These are phyloP conservation scores for Gynostemma pentaphyllum DNA, from an alignment of 306 rosid species.

Conservation along the genomic window DNA sequence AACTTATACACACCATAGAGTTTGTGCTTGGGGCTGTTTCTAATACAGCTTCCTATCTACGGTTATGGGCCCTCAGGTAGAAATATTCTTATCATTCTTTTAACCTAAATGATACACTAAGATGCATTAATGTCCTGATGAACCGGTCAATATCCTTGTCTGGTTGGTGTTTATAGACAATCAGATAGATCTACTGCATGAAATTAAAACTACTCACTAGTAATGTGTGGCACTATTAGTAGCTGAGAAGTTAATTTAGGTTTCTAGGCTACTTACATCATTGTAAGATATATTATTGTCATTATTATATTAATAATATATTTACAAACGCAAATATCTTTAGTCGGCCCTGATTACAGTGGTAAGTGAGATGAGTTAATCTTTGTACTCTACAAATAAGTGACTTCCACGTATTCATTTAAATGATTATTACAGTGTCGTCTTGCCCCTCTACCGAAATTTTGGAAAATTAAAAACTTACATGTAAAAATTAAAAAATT, in stretches of 20 bases:
- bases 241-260: neutral
- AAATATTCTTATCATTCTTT: neutral
- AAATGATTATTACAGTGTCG: no score
- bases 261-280: no score
- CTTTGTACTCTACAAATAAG: no score
- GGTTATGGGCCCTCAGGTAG: conserved; percentile 86
- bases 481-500: no score
- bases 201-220: neutral
- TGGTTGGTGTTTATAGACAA: neutral
- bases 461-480: no score
- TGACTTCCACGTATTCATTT: no score
- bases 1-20: conserved; percentile 81
- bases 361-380: no score
- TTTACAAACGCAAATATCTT: neutral
- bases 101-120: neutral
- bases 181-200: neutral
- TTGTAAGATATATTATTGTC: no score
- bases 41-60: conserved; percentile 80
- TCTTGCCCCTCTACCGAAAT: no score
- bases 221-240: neutral
- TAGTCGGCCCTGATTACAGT: no score
- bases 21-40: conserved; percentile 86
- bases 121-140: neutral
- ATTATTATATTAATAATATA: neutral
- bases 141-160: neutral